phyloP scores from a whole-genome alignment of 1,284 basidiomycete species.

The Sporisorium sorghi region DNA sequence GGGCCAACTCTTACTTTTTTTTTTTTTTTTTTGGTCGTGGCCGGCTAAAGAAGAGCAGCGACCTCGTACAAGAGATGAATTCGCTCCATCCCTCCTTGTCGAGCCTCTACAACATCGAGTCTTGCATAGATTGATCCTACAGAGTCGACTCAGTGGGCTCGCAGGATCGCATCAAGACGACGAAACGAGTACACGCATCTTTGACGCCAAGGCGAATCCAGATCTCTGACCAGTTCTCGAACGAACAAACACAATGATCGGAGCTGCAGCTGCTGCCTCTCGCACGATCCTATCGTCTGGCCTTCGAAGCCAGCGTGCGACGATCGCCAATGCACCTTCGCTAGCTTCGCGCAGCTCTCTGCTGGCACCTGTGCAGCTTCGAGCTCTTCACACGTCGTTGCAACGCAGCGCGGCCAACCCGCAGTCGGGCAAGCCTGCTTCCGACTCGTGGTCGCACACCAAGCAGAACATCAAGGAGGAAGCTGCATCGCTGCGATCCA shows the following conservation, averaged over 20 bases:
- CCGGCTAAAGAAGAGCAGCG: neutral
- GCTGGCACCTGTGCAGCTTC: conserved; percentile 28
- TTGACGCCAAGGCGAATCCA: no score
- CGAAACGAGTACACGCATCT: neutral
- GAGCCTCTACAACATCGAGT: neutral
- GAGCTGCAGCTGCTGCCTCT: conserved; percentile 31
- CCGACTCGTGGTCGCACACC: conserved; percentile 61
- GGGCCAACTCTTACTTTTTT: conserved; percentile 8
- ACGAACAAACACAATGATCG: conserved; percentile 33
- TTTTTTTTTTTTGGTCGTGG: neutral
- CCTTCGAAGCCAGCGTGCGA: conserved; percentile 15
- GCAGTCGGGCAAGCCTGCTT: conserved; percentile 65
- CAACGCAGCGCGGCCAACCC: conserved; percentile 57
- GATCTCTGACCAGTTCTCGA: neutral
- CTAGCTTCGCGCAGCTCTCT: conserved; percentile 21
- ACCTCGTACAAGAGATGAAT: neutral
- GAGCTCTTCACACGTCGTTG: conserved; percentile 38
- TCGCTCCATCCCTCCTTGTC: neutral
- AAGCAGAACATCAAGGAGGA: conserved; percentile 67
- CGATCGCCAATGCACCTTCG: conserved; percentile 5
- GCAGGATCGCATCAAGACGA: neutral
- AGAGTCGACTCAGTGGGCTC: conserved; percentile 28
- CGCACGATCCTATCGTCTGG: conserved; percentile 26
- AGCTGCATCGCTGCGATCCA: conserved; percentile 43
- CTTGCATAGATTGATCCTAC: conserved; percentile 2